Evolutionary conservation across 208 protist genomes (phyloP).

Genomic region (Entamoeba histolytica): DNA sequence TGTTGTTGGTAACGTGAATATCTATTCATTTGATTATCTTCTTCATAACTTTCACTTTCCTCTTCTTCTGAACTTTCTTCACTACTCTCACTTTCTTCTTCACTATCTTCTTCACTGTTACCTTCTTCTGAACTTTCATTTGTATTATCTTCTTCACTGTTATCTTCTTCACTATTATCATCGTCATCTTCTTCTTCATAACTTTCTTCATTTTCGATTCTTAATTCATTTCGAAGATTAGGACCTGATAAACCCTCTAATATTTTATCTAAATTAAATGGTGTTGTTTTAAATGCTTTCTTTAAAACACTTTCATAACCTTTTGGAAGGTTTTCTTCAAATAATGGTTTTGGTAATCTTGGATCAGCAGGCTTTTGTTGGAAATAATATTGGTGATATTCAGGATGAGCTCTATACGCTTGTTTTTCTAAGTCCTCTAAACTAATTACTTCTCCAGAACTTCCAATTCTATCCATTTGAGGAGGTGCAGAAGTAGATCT

Average conservation of each 20-base stretch:
- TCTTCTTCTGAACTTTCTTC: neutral
- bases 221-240: neutral
- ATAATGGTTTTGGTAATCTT: neutral
- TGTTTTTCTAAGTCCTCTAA: neutral
- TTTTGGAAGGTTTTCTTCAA: neutral
- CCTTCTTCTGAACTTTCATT: neutral
- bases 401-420: neutral
- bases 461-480: neutral
- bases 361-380: neutral
- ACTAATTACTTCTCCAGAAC: neutral
- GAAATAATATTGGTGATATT: neutral
- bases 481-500: neutral
- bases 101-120: neutral
- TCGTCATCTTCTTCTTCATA: neutral
- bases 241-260: neutral
- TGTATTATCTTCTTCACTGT: neutral
- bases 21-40: too few relatives aligned
- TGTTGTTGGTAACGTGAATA: neutral
- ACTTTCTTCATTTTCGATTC: neutral
- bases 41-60: neutral
- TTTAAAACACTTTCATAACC: neutral
- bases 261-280: neutral
- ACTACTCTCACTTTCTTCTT: neutral
- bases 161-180: neutral
- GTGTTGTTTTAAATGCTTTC: neutral